phyloP scores from a whole-genome alignment of 345 rosid species.

The Citrus inodora region DNA sequence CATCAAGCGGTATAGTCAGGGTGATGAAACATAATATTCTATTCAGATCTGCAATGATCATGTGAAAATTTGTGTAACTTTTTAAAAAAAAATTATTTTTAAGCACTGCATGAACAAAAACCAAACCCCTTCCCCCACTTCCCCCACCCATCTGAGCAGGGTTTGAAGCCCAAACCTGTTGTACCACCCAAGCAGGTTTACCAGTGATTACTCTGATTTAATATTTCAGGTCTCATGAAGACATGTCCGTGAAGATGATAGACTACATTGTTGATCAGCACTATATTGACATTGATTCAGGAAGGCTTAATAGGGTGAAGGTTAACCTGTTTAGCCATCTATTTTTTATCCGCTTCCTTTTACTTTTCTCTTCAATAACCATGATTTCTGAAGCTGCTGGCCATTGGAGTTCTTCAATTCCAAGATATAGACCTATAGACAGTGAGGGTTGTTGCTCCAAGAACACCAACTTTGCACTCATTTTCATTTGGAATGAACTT shows the following conservation, averaged over 20 bases:
- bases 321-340: conserved; percentile 23
- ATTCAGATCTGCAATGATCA: not conserved
- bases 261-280: conserved; percentile 61
- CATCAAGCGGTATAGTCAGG: not conserved
- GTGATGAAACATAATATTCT: not conserved
- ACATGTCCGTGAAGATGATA: conserved; percentile 56
- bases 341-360: not conserved
- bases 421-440: not conserved
- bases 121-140: not conserved
- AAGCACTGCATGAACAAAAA: not conserved
- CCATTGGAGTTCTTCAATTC: not conserved
- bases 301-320: conserved; percentile 50
- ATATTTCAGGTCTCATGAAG: conserved; percentile 59
- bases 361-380: not conserved
- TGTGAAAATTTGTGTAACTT: not conserved
- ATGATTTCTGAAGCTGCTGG: not conserved
- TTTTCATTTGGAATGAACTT: not conserved
- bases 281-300: conserved; percentile 55
- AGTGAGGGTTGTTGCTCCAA: not conserved
- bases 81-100: no score
- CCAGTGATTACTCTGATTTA: not conserved
- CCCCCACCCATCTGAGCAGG: not conserved
- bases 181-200: not conserved
- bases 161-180: not conserved
- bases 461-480: not conserved